Evolutionary conservation across 2,329 filamentous ascomycete genomes (phyloP).

Genomic region (Xylariaceae sp.): DNA sequence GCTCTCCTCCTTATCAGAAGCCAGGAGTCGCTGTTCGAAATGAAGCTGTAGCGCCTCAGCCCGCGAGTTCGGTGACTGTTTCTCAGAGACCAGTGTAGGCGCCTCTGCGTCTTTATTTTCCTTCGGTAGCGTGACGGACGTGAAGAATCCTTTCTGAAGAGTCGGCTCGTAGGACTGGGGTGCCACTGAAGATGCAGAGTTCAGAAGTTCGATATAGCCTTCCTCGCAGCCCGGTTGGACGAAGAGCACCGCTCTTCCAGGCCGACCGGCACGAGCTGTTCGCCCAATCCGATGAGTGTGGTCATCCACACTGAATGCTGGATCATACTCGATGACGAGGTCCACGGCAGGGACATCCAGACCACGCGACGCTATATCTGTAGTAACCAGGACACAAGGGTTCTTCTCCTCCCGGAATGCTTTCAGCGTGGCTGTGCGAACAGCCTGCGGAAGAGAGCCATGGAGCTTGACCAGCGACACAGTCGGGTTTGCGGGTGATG

Average conservation of each 20-base stretch:
- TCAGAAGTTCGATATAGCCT: conserved; percentile 76
- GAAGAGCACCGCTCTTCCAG: conserved; percentile 85
- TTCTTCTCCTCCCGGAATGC: conserved; percentile 72
- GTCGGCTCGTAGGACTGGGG: conserved; percentile 51
- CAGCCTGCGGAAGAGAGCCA: conserved; percentile 82
- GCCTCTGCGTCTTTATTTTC: conserved; percentile 60
- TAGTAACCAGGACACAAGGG: conserved; percentile 82
- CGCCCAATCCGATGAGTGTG: conserved; percentile 93
- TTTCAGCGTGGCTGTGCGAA: conserved; percentile 80
- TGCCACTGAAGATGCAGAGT: conserved; percentile 44
- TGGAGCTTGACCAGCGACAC: conserved; percentile 85
- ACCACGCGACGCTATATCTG: conserved; percentile 92
- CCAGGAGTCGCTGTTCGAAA: conserved; percentile 55
- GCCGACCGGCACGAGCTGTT: conserved; percentile 85
- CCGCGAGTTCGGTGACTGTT: conserved; percentile 41
- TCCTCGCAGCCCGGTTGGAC: conserved; percentile 89
- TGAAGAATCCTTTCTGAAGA: conserved; percentile 62
- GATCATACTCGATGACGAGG: conserved; percentile 92
- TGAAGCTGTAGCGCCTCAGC: conserved; percentile 58
- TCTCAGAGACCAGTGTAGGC: conserved; percentile 37
- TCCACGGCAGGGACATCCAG: conserved; percentile 94
- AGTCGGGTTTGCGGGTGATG: conserved; percentile 65
- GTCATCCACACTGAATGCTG: conserved; percentile 87
- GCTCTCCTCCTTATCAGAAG: conserved; percentile 24
- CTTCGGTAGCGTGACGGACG: conserved; percentile 56